phyloP scores from a whole-genome alignment of 768 basidiomycete genomes.

The Russula earlei region DNA sequence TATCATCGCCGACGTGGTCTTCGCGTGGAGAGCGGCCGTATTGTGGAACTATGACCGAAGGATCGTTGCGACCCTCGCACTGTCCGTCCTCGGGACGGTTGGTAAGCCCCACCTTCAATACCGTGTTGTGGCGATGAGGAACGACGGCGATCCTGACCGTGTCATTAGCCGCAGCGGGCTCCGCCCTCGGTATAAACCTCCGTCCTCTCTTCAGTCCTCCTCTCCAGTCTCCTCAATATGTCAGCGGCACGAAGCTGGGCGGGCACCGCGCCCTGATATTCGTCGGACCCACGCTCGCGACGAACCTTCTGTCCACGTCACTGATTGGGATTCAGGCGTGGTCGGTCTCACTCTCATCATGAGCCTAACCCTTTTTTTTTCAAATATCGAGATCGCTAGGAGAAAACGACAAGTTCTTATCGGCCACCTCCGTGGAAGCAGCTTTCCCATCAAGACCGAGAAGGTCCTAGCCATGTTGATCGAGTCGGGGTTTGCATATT shows the following conservation, averaged over 20 bases:
- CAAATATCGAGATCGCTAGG: background rate
- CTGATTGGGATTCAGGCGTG: conserved; percentile 9
- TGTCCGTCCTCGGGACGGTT: conserved; percentile 1
- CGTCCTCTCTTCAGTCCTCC: background rate
- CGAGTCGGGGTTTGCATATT: conserved; percentile 12
- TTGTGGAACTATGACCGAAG: conserved; percentile 13
- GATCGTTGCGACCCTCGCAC: background rate
- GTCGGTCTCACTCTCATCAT: background rate
- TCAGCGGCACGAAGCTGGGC: background rate
- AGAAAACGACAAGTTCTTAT: background rate
- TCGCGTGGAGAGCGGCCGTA: conserved; percentile 13
- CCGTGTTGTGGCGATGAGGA: no score
- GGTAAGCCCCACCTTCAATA: background rate
- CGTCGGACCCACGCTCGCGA: conserved; percentile 5
- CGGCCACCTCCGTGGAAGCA: background rate
- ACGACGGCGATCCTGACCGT: background rate
- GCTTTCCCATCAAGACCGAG: background rate
- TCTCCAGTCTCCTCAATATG: background rate
- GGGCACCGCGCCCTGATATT: background rate
- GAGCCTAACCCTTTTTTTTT: background rate
- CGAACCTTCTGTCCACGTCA: conserved; percentile 5
- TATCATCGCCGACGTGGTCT: background rate
- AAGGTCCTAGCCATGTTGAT: conserved; percentile 4
- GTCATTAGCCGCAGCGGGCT: background rate
- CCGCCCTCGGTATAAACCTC: conserved; percentile 1